phyloP scores from a whole-genome alignment of 768 basidiomycete genomes.

The Auricularia auricula-judae region DNA sequence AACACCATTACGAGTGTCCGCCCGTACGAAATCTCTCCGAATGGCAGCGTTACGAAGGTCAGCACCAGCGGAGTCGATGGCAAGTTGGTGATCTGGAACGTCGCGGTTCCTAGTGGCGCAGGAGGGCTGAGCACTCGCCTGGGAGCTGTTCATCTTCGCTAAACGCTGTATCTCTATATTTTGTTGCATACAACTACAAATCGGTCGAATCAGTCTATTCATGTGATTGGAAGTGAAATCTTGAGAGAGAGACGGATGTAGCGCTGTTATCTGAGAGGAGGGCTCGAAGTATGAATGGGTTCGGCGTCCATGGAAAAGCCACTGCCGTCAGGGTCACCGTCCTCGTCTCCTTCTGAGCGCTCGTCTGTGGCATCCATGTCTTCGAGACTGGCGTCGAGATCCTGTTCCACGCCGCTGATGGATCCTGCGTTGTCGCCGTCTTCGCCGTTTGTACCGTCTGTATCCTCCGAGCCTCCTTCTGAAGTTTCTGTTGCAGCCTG shows the following conservation, averaged over 20 bases:
- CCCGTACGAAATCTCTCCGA: constrained; percentile 48
- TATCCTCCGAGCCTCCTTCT: constrained; percentile 1
- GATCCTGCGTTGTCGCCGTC: constrained; percentile 34
- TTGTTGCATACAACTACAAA: neutral
- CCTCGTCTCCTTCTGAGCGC: constrained; percentile 21
- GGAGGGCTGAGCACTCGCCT: constrained; percentile 34
- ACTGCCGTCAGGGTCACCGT: constrained; percentile 15
- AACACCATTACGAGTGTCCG: constrained; percentile 94
- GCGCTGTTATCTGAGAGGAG: constrained; percentile 11
- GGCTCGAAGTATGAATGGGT: constrained; percentile 23
- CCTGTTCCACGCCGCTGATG: constrained; percentile 20
- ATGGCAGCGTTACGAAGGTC: constrained; percentile 56
- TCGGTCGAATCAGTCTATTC: neutral
- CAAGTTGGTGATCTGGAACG: constrained; percentile 82
- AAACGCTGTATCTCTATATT: neutral
- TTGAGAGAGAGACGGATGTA: too few relatives aligned
- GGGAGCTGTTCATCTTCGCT: constrained; percentile 30
- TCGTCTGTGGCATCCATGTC: constrained; percentile 32
- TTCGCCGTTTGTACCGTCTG: constrained; percentile 23
- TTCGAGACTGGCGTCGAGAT: constrained; percentile 58
- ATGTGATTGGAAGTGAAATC: too few relatives aligned
- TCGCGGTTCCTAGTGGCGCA: constrained; percentile 33
- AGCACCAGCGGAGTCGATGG: constrained; percentile 94
- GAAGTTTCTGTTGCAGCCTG: neutral
- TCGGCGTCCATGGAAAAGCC: neutral